These are phyloP conservation scores for Apiotrichum veenhuisii DNA, from an alignment of 1,284 basidiomycete species.

Conservation along the genomic window DNA sequence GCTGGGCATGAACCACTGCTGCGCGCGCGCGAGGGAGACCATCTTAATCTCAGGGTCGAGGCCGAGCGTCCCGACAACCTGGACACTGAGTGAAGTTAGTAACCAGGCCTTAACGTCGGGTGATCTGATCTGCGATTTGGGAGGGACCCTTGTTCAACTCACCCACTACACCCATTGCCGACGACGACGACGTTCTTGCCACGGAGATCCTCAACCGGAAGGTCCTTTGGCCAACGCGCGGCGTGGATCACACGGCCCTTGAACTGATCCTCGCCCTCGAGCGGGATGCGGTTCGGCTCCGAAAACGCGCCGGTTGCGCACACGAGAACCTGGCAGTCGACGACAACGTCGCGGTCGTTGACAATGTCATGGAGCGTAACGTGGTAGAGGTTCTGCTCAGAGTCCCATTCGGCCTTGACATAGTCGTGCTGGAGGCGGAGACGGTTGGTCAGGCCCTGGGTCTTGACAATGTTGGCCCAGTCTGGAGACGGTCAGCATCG, in stretches of 20 bases:
- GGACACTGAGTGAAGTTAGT: constrained; percentile 4
- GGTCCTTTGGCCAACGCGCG: constrained; percentile 27
- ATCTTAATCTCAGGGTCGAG: constrained; percentile 19
- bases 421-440: constrained; percentile 15
- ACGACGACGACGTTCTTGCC: constrained; percentile 21
- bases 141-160: no score
- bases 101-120: no score
- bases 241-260: constrained; percentile 27
- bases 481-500: constrained; percentile 1
- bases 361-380: constrained; percentile 15
- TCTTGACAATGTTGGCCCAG: constrained; percentile 18
- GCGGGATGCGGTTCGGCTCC: constrained; percentile 15
- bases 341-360: constrained; percentile 11
- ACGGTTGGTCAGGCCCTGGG: constrained; percentile 17
- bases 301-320: constrained; percentile 16
- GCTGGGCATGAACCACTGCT: constrained; percentile 21
- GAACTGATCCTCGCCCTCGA: constrained; percentile 23
- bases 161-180: constrained; percentile 21
- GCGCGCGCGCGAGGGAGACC: constrained; percentile 17
- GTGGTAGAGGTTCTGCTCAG: constrained; percentile 6
- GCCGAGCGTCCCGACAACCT: constrained; percentile 20
- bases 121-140: no score
- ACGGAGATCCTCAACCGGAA: constrained; percentile 14
- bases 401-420: constrained; percentile 20
- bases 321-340: constrained; percentile 17